A percentile compares a stretch with the other conserved stretches of the same genome.
Conservation (phyloP, 2,329 filamentous ascomycete species). For the Alternaria consortialis region DNA sequence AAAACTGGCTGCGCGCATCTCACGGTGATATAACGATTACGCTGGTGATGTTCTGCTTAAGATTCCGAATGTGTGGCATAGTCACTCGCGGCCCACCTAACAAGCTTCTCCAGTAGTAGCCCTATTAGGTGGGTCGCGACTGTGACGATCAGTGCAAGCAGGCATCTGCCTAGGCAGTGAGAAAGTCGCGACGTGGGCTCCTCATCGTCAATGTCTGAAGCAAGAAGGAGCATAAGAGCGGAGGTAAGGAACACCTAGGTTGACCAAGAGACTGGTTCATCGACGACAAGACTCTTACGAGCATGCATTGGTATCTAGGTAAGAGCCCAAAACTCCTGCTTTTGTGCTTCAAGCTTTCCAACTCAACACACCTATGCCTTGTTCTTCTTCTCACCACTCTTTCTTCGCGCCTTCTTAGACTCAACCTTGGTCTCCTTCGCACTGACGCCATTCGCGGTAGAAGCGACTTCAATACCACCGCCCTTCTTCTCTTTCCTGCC, state of each 20-base stretch:
- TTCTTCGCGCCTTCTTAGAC: conserved; percentile 30
- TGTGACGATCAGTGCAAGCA: not conserved
- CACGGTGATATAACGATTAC: not conserved
- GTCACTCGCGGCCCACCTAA: not conserved
- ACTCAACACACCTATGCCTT: conserved; percentile 23
- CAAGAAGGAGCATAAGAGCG: too few species aligned
- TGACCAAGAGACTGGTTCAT: not conserved
- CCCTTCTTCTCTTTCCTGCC: conserved; percentile 24
- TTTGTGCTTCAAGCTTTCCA: not conserved
- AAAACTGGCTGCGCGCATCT: not conserved
- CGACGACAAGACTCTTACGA: not conserved
- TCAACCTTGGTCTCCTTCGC: conserved; percentile 26
- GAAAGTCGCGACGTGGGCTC: not conserved
- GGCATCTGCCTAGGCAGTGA: not conserved
- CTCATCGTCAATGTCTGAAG: too few species aligned
- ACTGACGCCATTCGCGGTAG: conserved; percentile 12
- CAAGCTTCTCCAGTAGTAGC: not conserved
- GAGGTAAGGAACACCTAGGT: not conserved
- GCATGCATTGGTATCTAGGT: conserved; percentile 7
- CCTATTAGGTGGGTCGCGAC: not conserved
- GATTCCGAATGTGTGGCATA: not conserved
- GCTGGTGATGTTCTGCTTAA: not conserved
- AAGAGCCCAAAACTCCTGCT: not conserved
- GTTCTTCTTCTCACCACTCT: conserved; percentile 31
- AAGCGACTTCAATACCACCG: conserved; percentile 16